Base-by-base conservation (phyloP, 2,329 filamentous ascomycete species). In the Colletotrichum falcatum region DNA sequence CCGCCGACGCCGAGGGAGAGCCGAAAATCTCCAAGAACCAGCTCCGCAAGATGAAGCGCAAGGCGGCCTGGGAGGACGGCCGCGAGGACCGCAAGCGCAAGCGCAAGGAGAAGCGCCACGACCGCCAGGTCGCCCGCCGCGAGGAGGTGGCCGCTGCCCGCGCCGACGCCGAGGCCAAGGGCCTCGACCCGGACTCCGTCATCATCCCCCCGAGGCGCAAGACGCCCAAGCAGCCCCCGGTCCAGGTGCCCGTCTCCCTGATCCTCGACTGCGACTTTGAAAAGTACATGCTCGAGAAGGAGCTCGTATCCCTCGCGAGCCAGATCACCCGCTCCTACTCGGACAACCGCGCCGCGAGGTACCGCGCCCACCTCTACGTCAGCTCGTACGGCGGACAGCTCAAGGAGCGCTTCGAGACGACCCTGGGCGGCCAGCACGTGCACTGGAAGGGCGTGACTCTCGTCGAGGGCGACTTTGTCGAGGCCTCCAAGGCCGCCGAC, bases 241-340 rank as follows among this genome's bases (percentile, higher is more conserved):
- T 85, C 59, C 88, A 90, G 66, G 87, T 97, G 0, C 94, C 95
- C 1, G 83, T 98, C 28, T 89, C 93, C 0, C 84, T 99, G 74
- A 86, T 99, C 70, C 84, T 99, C 73, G 96, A 99, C 83, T 98
- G 95, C 81, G 90, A 93, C 74, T 99, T 97, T 79, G 95, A 99
- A 79, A 85, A 92, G 51, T 88, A 95, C 77, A 99, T 99, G 96
- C 87, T 86, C 61, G 92, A 95, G 46, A 92, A 92, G 75, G 96
- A 99, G 81, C 85, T 93, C 37, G 90, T 95, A 65, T 97, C 94
- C 5, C 86, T 99, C 16, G 89, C 89, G 1, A 89, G 90, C 67
- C 96, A 99, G 80, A 86, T 99, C 72, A 97, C 94, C 11, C 86
- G 96, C 66, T 92, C 89, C 68, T 99, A 99, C 81, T 94, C 94